Conservation (phyloP, 2,329 filamentous ascomycete genomes). For the Fusarium odoratissimum region DNA sequence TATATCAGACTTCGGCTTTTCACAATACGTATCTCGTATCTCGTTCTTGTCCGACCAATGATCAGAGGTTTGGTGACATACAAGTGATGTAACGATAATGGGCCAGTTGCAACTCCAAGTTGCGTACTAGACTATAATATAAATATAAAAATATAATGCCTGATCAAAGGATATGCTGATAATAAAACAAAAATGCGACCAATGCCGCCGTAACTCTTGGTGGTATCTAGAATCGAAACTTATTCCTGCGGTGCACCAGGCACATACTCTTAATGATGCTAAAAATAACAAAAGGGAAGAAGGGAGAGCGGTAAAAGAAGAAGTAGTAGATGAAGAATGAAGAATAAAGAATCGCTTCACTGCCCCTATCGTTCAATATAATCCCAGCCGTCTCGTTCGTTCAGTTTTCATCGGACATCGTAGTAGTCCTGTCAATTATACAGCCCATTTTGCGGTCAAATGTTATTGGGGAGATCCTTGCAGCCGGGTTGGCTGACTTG, state of each 20-base stretch:
- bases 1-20: neutral
- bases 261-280: slow-evolving; percentile 31
- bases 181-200: slow-evolving; percentile 19
- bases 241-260: slow-evolving; percentile 29
- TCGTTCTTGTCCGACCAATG: neutral
- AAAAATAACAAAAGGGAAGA: slow-evolving; percentile 16
- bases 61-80: neutral
- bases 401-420: slow-evolving; percentile 4
- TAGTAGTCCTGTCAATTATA: neutral
- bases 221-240: slow-evolving; percentile 41
- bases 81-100: neutral
- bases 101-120: neutral
- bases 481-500: slow-evolving; percentile 18
- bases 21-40: neutral
- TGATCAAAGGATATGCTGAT: slow-evolving; percentile 17
- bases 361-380: slow-evolving; percentile 14
- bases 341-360: slow-evolving; percentile 3
- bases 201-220: slow-evolving; percentile 27
- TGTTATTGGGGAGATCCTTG: slow-evolving; percentile 21
- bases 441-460: neutral
- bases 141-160: slow-evolving; percentile 2
- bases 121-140: neutral
- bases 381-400: slow-evolving; percentile 17
- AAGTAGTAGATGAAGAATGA: neutral
- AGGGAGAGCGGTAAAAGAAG: slow-evolving; percentile 6